Conservation (phyloP, 345 rosid genomes). For the Carallia pectinifolia region DNA sequence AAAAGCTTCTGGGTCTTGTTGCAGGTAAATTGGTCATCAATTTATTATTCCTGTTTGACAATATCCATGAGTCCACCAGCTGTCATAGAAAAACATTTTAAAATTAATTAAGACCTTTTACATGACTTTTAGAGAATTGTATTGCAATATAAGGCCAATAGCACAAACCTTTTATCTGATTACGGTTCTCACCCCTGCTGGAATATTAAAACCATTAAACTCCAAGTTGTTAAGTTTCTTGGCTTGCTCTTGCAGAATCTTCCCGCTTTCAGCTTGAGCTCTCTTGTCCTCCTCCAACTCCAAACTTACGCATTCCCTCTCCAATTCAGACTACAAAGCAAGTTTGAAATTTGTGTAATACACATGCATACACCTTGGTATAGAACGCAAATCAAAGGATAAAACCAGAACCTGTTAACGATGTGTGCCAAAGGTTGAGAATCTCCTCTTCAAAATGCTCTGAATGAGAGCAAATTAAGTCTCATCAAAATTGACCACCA, state of each 20-base stretch:
- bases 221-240: conserved; percentile 76
- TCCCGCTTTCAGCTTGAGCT: conserved; percentile 87
- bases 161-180: conserved; percentile 57
- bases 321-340: conserved; percentile 69
- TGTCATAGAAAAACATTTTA: too few relatives aligned
- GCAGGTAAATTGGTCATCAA: too few relatives aligned
- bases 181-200: conserved; percentile 66
- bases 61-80: too few relatives aligned
- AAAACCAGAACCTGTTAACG: conserved; percentile 58
- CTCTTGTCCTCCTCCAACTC: conserved; percentile 96
- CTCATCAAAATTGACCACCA: background rate
- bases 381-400: background rate
- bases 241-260: conserved; percentile 87
- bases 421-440: conserved; percentile 76
- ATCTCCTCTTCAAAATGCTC: conserved; percentile 86
- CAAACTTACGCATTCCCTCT: conserved; percentile 83
- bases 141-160: background rate
- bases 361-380: conserved; percentile 4
- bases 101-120: too few relatives aligned
- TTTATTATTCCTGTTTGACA: too few relatives aligned
- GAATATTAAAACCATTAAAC: conserved; percentile 82
- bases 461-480: conserved; percentile 66
- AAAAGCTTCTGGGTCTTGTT: too few relatives aligned
- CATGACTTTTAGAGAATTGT: background rate
- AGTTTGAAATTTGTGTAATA: conserved; percentile 13